These are phyloP conservation scores for Trypanosoma lewisi DNA, from an alignment of 208 protist species.

Conservation along the genomic window DNA sequence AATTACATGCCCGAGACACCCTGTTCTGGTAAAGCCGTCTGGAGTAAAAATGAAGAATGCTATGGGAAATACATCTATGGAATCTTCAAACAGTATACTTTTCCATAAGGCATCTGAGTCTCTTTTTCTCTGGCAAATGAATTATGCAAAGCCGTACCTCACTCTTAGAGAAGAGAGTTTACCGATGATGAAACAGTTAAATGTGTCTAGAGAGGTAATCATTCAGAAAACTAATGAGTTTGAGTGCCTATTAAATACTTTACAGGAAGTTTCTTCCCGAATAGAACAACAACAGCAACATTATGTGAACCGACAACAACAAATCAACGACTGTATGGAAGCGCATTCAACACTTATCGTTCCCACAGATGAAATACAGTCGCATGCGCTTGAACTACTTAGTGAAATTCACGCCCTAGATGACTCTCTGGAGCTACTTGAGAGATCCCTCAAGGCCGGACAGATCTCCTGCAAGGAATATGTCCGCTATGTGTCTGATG, in stretches of 20 bases:
- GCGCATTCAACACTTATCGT: constrained; percentile 52
- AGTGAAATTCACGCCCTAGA: constrained; percentile 73
- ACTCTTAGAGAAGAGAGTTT: constrained; percentile 6
- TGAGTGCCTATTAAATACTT: background rate
- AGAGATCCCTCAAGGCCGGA: constrained; percentile 57
- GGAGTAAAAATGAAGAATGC: background rate
- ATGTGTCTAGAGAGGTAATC: background rate
- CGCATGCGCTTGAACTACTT: constrained; percentile 62
- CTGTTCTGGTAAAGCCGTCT: background rate
- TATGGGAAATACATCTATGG: background rate
- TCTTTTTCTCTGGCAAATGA: background rate
- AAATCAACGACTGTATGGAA: no score
- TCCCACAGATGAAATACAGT: constrained; percentile 49
- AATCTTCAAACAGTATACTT: background rate
- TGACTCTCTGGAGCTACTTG: constrained; percentile 61
- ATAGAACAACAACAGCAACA: no score
- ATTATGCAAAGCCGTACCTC: background rate
- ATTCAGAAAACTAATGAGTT: background rate
- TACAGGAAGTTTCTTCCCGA: background rate
- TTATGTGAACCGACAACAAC: no score
- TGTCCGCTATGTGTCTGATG: constrained; percentile 69
- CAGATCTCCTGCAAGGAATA: constrained; percentile 77
- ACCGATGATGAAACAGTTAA: background rate
- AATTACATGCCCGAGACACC: background rate
- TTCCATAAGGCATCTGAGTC: background rate